phyloP scores from a whole-genome alignment of 208 protist genomes.

The Trypanosomatidae sp. region DNA sequence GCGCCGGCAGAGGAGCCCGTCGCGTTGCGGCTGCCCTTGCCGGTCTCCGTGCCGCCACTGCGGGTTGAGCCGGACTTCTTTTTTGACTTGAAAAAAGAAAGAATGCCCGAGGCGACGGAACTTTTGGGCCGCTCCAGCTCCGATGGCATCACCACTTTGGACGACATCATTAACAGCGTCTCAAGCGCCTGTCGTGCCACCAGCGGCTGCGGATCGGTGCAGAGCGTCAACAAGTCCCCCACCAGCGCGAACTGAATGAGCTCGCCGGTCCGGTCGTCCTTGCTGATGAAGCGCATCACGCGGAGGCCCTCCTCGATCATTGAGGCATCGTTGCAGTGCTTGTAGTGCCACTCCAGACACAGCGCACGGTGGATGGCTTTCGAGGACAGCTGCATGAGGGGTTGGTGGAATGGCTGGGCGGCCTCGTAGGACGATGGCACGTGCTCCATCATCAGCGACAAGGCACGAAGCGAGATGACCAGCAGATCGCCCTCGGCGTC shows the following conservation, averaged over 20 bases:
- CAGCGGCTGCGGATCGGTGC: conserved; percentile 51
- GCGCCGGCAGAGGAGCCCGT: neutral
- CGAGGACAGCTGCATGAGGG: conserved; percentile 45
- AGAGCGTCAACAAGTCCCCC: conserved; percentile 70
- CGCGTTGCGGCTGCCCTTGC: neutral
- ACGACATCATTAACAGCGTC: conserved; percentile 57
- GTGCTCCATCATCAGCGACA: conserved; percentile 84
- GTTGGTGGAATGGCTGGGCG: conserved; percentile 43
- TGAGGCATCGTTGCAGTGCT: conserved; percentile 41
- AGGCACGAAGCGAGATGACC: conserved; percentile 64
- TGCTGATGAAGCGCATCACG: conserved; percentile 73
- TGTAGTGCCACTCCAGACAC: conserved; percentile 51
- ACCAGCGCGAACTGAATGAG: conserved; percentile 51
- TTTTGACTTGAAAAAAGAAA: conserved; percentile 51
- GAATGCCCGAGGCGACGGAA: conserved; percentile 26
- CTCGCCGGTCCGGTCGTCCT: conserved; percentile 66
- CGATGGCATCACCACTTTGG: conserved; percentile 78
- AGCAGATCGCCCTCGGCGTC: conserved; percentile 52
- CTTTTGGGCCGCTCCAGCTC: conserved; percentile 39
- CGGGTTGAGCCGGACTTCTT: conserved; percentile 23
- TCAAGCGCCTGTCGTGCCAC: conserved; percentile 78
- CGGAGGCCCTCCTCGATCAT: conserved; percentile 80
- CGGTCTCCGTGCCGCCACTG: conserved; percentile 3
- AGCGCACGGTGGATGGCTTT: conserved; percentile 55
- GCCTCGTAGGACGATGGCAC: conserved; percentile 73